These are phyloP conservation scores for Acacia pycnantha DNA, from an alignment of 331 rosid species.

Conservation along the genomic window DNA sequence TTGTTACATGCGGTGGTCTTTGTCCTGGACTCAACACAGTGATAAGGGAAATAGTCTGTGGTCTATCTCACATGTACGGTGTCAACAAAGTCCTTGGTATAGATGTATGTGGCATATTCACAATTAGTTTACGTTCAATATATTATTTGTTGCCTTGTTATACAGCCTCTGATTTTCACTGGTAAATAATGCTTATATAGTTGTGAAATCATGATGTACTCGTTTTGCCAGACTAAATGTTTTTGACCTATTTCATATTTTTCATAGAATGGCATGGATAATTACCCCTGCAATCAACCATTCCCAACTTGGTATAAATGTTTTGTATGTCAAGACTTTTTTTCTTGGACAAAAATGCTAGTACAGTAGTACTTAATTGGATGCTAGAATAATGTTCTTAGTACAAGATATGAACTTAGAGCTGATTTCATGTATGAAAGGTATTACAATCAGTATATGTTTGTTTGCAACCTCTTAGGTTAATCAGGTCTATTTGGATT, in stretches of 20 bases:
- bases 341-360: background rate
- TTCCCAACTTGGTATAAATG: background rate
- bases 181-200: background rate
- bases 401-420: background rate
- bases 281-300: background rate
- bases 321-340: background rate
- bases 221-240: background rate
- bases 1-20: constrained; percentile 95
- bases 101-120: constrained; percentile 59
- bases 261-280: background rate
- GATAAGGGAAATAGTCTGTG: constrained; percentile 91
- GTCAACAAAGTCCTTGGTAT: constrained; percentile 84
- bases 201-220: constrained; percentile 14
- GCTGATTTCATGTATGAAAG: background rate
- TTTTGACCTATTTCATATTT: constrained; percentile 1
- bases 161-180: background rate
- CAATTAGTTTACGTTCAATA: constrained; percentile 10
- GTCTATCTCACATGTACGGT: constrained; percentile 86
- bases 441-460: background rate
- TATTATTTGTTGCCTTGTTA: constrained; percentile 12
- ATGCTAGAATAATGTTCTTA: background rate
- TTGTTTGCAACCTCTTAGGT: background rate
- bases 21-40: constrained; percentile 99
- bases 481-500: constrained; percentile 5
- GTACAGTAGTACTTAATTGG: background rate